phyloP scores from a whole-genome alignment of 306 rosid genomes.

The Urtica urens region DNA sequence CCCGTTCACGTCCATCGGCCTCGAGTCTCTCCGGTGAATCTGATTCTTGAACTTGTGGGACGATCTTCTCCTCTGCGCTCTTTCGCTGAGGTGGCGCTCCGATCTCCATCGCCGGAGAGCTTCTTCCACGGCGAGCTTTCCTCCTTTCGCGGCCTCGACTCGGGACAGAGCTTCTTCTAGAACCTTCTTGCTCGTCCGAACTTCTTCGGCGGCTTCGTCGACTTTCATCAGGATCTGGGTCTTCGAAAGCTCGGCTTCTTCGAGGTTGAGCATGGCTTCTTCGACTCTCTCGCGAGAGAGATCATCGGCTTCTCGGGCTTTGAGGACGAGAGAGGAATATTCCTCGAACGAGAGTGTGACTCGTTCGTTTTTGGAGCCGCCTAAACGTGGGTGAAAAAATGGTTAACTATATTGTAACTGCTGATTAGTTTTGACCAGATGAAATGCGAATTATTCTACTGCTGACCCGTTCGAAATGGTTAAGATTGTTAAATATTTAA shows the following conservation, averaged over 20 bases:
- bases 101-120: conserved; percentile 83
- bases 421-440: no score
- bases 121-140: conserved; percentile 70
- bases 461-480: no score
- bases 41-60: conserved; percentile 58
- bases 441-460: no score
- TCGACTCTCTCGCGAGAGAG: conserved; percentile 45
- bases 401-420: no score
- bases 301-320: conserved; percentile 54
- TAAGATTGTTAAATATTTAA: no score
- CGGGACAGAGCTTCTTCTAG: conserved; percentile 75
- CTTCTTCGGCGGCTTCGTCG: conserved; percentile 75
- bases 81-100: no score
- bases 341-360: conserved; percentile 72
- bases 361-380: conserved; percentile 29
- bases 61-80: conserved; percentile 47
- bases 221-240: conserved; percentile 51
- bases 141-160: conserved; percentile 79
- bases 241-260: conserved; percentile 56
- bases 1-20: conserved; percentile 39
- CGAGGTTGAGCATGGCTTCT: conserved; percentile 63
- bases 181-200: conserved; percentile 51
- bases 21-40: conserved; percentile 30
- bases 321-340: conserved; percentile 43
- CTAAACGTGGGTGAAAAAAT: no score